A percentile compares a stretch with the other conserved stretches of the same genome.
Evolutionary conservation across 1,139 yeast species (phyloP).

Genomic region (Kurtzmaniella quercitrusa): DNA sequence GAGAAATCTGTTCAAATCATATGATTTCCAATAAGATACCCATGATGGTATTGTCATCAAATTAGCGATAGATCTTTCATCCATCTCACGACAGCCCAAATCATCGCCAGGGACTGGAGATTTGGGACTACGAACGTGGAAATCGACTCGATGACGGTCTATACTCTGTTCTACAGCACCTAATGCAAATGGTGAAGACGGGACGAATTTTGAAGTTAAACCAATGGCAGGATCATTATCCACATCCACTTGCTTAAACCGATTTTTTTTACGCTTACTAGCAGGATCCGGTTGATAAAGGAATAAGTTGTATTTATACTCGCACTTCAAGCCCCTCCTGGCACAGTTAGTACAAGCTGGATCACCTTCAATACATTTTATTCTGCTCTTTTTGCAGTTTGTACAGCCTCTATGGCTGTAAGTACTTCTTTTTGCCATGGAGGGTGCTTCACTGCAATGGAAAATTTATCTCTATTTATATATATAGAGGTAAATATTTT

Average conservation of each 20-base stretch:
- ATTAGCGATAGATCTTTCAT: neutral
- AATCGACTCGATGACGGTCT: slow-evolving; percentile 1
- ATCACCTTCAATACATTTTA: slow-evolving; percentile 58
- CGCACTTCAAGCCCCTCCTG: slow-evolving; percentile 21
- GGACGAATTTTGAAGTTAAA: neutral
- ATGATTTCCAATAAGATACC: slow-evolving; percentile 8
- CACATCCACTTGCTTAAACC: slow-evolving; percentile 1
- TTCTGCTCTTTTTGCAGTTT: slow-evolving; percentile 56
- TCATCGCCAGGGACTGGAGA: neutral
- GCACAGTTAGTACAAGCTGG: slow-evolving; percentile 60
- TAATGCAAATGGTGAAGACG: neutral
- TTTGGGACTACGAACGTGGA: neutral
- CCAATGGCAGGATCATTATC: neutral
- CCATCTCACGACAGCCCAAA: neutral
- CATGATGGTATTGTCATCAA: neutral
- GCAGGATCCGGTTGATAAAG: slow-evolving; percentile 7
- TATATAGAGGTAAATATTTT: too few species aligned
- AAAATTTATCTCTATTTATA: too few species aligned
- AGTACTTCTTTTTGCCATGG: slow-evolving; percentile 1
- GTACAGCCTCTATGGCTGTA: slow-evolving; percentile 39
- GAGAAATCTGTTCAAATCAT: slow-evolving; percentile 1
- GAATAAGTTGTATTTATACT: slow-evolving; percentile 5
- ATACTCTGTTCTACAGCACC: neutral
- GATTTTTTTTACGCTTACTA: neutral
- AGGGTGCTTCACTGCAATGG: neutral